Evolutionary conservation across 2,329 filamentous ascomycete genomes (phyloP).

Genomic region (Epichloe uncinata): DNA sequence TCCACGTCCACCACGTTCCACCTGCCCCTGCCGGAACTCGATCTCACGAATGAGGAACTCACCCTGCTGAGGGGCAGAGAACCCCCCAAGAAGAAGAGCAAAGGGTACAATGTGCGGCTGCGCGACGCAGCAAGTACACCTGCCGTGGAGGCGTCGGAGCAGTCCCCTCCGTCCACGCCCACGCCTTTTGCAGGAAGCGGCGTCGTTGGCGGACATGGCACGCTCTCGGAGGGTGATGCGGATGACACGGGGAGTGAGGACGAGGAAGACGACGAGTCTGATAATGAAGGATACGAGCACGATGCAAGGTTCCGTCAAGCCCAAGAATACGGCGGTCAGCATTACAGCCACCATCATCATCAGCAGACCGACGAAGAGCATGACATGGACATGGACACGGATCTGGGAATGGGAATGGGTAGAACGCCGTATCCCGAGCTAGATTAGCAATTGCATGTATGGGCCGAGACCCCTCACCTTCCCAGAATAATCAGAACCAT

Average conservation of each 20-base stretch:
- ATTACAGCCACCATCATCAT: constrained; percentile 5
- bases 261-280: constrained; percentile 16
- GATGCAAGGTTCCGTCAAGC: constrained; percentile 11
- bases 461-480: not conserved
- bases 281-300: constrained; percentile 12
- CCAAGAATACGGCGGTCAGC: not conserved
- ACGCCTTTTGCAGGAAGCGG: not conserved
- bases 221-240: constrained; percentile 9
- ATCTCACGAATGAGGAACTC: constrained; percentile 23
- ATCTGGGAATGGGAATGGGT: constrained; percentile 3
- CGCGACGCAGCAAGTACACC: constrained; percentile 11
- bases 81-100: constrained; percentile 24
- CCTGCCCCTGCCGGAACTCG: constrained; percentile 21
- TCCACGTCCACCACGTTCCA: constrained; percentile 19
- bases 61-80: constrained; percentile 21
- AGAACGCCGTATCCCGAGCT: constrained; percentile 8
- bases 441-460: constrained; percentile 4
- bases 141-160: constrained; percentile 8
- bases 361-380: constrained; percentile 8
- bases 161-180: constrained; percentile 4
- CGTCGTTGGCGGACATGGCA: constrained; percentile 5
- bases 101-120: constrained; percentile 22
- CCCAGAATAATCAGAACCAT: no score
- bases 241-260: constrained; percentile 11
- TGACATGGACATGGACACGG: not conserved